Conservation (phyloP, 768 basidiomycete genomes). For the Mycena olivaceomarginata region DNA sequence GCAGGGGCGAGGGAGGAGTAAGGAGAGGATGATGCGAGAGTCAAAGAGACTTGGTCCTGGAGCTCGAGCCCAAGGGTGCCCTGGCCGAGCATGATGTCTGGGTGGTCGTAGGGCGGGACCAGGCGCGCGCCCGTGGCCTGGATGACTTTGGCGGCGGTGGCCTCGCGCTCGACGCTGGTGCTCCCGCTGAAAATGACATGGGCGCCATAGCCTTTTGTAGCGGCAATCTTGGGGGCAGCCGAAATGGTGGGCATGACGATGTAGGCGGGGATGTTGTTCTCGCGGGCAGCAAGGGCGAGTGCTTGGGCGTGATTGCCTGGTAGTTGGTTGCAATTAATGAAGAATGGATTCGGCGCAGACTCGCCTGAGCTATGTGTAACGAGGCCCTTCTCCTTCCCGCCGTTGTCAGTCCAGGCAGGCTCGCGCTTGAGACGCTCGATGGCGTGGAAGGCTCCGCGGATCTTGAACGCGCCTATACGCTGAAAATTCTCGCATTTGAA, state of each 20-base stretch:
- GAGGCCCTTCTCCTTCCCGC: slow-evolving; percentile 32
- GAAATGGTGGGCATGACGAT: slow-evolving; percentile 42
- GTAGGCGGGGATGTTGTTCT: slow-evolving; percentile 35
- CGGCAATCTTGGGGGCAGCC: slow-evolving; percentile 39
- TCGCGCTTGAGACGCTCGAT: slow-evolving; percentile 34
- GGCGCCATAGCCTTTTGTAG: slow-evolving; percentile 40
- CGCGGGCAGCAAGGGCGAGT: slow-evolving; percentile 38
- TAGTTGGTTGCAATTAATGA: not conserved
- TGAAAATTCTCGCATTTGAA: slow-evolving; percentile 44
- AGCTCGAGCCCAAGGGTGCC: slow-evolving; percentile 41
- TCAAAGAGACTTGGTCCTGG: slow-evolving; percentile 29
- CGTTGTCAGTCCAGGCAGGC: slow-evolving; percentile 25
- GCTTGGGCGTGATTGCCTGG: slow-evolving; percentile 43
- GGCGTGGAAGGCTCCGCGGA: slow-evolving; percentile 40
- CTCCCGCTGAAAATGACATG: slow-evolving; percentile 39
- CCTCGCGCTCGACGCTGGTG: slow-evolving; percentile 35
- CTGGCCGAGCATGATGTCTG: slow-evolving; percentile 41
- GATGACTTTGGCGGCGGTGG: slow-evolving; percentile 31
- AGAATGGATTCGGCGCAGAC: slow-evolving; percentile 3
- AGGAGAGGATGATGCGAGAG: slow-evolving; percentile 23
- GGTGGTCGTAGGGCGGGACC: slow-evolving; percentile 43
- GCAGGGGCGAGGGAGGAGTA: slow-evolving; percentile 20
- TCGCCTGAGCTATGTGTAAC: slow-evolving; percentile 41
- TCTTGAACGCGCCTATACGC: slow-evolving; percentile 41
- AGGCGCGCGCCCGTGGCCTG: slow-evolving; percentile 38